Evolutionary conservation across 2,329 filamentous ascomycete genomes (phyloP).

Genomic region (Epicoccum nigrum): DNA sequence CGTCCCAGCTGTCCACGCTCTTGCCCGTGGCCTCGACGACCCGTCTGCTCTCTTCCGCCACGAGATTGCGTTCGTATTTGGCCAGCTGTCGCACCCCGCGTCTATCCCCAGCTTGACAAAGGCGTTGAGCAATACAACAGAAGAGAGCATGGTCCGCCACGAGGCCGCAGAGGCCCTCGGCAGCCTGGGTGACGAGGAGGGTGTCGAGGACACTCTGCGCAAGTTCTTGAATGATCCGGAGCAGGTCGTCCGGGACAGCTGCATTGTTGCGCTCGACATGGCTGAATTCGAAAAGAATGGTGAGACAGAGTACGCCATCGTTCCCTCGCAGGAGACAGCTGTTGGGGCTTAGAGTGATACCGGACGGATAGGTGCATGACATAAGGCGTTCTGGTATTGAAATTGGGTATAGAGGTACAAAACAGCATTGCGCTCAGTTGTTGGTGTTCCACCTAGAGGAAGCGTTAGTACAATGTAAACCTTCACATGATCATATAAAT

Average conservation of each 20-base stretch:
- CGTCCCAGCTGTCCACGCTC: slow-evolving; percentile 80
- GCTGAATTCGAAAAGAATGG: slow-evolving; percentile 93
- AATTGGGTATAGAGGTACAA: slow-evolving; percentile 18
- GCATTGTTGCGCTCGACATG: slow-evolving; percentile 96
- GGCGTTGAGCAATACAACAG: slow-evolving; percentile 76
- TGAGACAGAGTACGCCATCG: slow-evolving; percentile 87
- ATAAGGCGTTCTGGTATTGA: slow-evolving; percentile 32
- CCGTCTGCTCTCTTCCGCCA: slow-evolving; percentile 92
- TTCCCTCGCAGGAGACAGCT: slow-evolving; percentile 61
- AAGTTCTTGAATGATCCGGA: slow-evolving; percentile 88
- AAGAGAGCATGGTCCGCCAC: slow-evolving; percentile 95
- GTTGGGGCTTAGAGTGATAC: slow-evolving; percentile 31
- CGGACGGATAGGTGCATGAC: slow-evolving; percentile 22
- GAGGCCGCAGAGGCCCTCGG: slow-evolving; percentile 96
- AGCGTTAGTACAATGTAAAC: slow-evolving; percentile 24
- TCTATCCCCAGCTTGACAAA: slow-evolving; percentile 88
- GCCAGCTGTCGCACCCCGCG: slow-evolving; percentile 93
- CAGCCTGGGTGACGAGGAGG: slow-evolving; percentile 89
- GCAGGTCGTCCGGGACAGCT: slow-evolving; percentile 90
- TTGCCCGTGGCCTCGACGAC: slow-evolving; percentile 85
- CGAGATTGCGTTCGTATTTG: slow-evolving; percentile 98
- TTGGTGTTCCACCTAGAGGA: slow-evolving; percentile 61
- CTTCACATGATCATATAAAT: slow-evolving; percentile 15
- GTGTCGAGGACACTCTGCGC: slow-evolving; percentile 84
- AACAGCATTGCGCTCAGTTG: slow-evolving; percentile 60